Percentiles rank a stretch among this genome's conserved stretches.
Conservation (phyloP, 176 grass and related monocot genomes). For the Lolium multiflorum region DNA sequence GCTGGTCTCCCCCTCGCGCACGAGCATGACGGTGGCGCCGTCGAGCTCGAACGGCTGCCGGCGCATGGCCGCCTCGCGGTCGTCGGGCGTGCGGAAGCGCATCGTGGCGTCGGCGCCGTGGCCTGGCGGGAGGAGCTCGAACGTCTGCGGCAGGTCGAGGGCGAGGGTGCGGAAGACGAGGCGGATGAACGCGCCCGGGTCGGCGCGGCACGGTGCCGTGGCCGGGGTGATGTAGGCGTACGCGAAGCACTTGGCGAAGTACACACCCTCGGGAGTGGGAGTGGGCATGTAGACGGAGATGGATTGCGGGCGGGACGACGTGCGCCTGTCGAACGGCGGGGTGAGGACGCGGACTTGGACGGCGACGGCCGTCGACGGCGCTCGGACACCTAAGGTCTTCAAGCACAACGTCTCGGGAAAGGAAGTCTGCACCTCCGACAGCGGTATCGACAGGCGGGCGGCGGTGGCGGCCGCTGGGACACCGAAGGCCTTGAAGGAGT, state of each 20-base stretch:
- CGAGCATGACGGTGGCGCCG: background rate
- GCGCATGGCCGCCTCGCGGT: conserved; percentile 13
- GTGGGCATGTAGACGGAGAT: background rate
- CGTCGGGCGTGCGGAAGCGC: conserved; percentile 5
- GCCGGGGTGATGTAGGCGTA: conserved; percentile 30
- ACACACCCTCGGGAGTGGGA: background rate
- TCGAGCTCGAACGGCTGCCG: conserved; percentile 6
- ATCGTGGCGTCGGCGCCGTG: conserved; percentile 11
- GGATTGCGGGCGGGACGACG: background rate
- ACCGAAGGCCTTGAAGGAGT: background rate
- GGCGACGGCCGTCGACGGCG: too few species aligned
- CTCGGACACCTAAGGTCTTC: too few species aligned
- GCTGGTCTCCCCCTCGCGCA: conserved; percentile 15
- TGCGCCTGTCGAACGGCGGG: background rate
- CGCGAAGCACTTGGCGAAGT: conserved; percentile 15
- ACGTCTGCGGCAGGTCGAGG: background rate
- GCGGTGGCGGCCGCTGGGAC: conserved; percentile 1
- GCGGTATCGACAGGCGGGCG: too few species aligned
- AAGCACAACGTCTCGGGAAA: too few species aligned
- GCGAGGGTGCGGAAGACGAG: conserved; percentile 8
- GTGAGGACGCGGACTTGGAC: background rate
- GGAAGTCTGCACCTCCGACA: too few species aligned
- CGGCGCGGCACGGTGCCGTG: background rate
- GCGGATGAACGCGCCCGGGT: conserved; percentile 14
- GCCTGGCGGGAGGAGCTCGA: background rate